These are phyloP conservation scores for Fusarium temperatum DNA, from an alignment of 2,329 filamentous ascomycete genomes.

Conservation along the genomic window DNA sequence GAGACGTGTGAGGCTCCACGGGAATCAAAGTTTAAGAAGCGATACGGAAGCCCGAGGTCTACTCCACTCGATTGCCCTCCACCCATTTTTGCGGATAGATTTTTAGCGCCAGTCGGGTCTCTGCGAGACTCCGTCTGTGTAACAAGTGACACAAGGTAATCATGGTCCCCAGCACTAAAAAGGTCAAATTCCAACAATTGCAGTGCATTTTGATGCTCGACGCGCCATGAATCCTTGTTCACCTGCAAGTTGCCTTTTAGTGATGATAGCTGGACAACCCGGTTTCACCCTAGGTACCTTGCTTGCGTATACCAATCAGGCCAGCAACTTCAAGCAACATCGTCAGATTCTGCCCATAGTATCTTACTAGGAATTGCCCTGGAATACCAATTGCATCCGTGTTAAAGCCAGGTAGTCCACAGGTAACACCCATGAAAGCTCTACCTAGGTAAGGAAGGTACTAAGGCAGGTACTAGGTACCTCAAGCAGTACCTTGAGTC, in stretches of 20 bases:
- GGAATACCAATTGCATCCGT: neutral
- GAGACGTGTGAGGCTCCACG: constrained; percentile 9
- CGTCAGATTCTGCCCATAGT: neutral
- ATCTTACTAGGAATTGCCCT: neutral
- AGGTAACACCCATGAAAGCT: neutral
- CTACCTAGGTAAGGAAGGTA: neutral
- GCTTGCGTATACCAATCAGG: neutral
- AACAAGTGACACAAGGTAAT: neutral
- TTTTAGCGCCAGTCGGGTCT: constrained; percentile 13
- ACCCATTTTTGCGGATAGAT: constrained; percentile 5
- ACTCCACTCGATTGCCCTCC: neutral
- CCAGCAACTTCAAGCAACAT: neutral
- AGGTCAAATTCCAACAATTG: neutral
- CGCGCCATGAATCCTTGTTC: constrained; percentile 1
- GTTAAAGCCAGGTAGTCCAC: neutral
- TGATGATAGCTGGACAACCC: neutral
- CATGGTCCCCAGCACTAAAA: neutral
- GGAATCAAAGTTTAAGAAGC: constrained; percentile 6
- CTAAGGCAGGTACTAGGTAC: too few relatives aligned
- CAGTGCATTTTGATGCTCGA: neutral
- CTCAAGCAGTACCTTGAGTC: neutral
- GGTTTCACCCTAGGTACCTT: constrained; percentile 18
- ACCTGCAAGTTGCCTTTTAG: constrained; percentile 7
- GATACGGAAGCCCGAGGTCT: constrained; percentile 10
- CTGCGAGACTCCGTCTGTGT: neutral